These are phyloP conservation scores for Andrographis paniculata DNA, from an alignment of 305 asterid species.

Conservation along the genomic window DNA sequence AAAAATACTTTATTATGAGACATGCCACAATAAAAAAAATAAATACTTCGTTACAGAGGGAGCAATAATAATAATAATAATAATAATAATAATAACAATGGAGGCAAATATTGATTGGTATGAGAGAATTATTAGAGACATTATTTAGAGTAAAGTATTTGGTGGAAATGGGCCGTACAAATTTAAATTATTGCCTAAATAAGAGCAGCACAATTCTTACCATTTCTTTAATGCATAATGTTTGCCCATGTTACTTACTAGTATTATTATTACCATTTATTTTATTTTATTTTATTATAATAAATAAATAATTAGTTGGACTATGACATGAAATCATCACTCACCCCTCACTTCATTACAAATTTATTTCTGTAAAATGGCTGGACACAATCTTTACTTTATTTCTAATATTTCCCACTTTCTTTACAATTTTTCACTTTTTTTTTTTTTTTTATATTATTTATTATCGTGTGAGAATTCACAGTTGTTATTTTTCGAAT, in stretches of 20 bases:
- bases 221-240: constrained; percentile 7
- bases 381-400: constrained; percentile 3
- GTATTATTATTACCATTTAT: constrained; percentile 10
- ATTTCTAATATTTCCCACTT: background rate
- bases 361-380: background rate
- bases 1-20: too few species aligned
- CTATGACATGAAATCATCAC: too few species aligned
- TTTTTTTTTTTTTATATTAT: background rate
- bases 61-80: too few species aligned
- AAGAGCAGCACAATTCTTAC: constrained; percentile 14
- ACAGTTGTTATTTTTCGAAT: too few species aligned
- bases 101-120: too few species aligned
- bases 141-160: constrained; percentile 8
- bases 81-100: too few species aligned
- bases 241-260: constrained; percentile 8
- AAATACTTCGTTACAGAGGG: too few species aligned
- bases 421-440: background rate
- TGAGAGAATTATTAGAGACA: too few species aligned
- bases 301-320: too few species aligned
- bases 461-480: too few species aligned
- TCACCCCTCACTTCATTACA: background rate
- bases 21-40: too few species aligned
- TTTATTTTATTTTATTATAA: too few species aligned
- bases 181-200: constrained; percentile 11
- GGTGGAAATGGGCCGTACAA: constrained; percentile 13